Evolutionary conservation across 176 grass and related monocot species (phyloP).

Genomic region (Sorghum bicolor): Sorghum_bicolor_NCBIv3 NC_012870.2:2902501-2903000

Average conservation of each 20-base stretch:
- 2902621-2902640: slow-evolving; percentile 16
- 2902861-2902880: background rate
- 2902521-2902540: slow-evolving; percentile 13
- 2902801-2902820: background rate
- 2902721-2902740: slow-evolving; percentile 4
- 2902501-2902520: slow-evolving; percentile 10
- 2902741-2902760: slow-evolving; percentile 10
- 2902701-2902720: slow-evolving; percentile 18
- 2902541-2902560: slow-evolving; percentile 14
- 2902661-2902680: slow-evolving; percentile 4
- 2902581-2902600: slow-evolving; percentile 24
- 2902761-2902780: slow-evolving; percentile 34
- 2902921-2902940: slow-evolving; percentile 8
- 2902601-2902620: slow-evolving; percentile 8
- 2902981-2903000: slow-evolving; percentile 27
- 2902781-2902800: slow-evolving; percentile 19
- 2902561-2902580: slow-evolving; percentile 20
- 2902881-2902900: background rate
- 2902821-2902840: slow-evolving; percentile 21
- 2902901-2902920: background rate
- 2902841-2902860: slow-evolving; percentile 19
- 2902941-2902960: slow-evolving; percentile 19
- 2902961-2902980: background rate
- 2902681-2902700: slow-evolving; percentile 24
- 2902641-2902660: slow-evolving; percentile 17